Percentiles rank a stretch among this genome's conserved stretches.
Evolutionary conservation across 176 grass and related monocot genomes (phyloP).

Genomic region (Carex pumila): DNA sequence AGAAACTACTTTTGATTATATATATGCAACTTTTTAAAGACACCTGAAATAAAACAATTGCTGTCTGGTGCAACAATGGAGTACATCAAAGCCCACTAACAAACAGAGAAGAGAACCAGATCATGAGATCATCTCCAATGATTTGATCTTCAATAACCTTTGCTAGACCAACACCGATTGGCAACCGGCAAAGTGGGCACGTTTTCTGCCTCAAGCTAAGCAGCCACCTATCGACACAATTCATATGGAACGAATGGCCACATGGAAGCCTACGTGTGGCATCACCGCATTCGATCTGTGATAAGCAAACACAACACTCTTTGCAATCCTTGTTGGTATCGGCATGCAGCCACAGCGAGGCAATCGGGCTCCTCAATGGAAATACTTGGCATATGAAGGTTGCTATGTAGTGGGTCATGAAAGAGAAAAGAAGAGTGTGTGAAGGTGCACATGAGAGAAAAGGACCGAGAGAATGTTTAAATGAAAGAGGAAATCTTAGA

Average conservation of each 20-base stretch:
- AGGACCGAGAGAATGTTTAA: neutral
- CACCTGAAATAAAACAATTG: neutral
- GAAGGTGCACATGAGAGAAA: neutral
- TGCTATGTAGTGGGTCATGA: neutral
- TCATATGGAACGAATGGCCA: constrained; percentile 60
- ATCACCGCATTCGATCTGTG: constrained; percentile 35
- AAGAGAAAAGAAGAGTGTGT: neutral
- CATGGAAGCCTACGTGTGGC: constrained; percentile 49
- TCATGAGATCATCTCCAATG: constrained; percentile 55
- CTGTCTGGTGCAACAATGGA: neutral
- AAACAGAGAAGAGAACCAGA: constrained; percentile 83
- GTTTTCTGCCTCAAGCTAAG: constrained; percentile 45
- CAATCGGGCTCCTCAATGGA: constrained; percentile 5
- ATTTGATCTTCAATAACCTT: constrained; percentile 26
- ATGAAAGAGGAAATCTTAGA: neutral
- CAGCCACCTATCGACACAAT: constrained; percentile 66
- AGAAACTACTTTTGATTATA: neutral
- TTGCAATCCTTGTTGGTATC: neutral
- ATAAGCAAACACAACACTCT: constrained; percentile 64
- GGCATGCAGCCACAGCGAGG: neutral
- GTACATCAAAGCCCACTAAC: constrained; percentile 21
- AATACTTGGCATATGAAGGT: constrained; percentile 8
- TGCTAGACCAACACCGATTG: constrained; percentile 7
- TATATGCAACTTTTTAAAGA: neutral
- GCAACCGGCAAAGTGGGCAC: constrained; percentile 67